Evolutionary conservation across 2,329 filamentous ascomycete species (phyloP).

Genomic region (Ascochyta fabae): DNA sequence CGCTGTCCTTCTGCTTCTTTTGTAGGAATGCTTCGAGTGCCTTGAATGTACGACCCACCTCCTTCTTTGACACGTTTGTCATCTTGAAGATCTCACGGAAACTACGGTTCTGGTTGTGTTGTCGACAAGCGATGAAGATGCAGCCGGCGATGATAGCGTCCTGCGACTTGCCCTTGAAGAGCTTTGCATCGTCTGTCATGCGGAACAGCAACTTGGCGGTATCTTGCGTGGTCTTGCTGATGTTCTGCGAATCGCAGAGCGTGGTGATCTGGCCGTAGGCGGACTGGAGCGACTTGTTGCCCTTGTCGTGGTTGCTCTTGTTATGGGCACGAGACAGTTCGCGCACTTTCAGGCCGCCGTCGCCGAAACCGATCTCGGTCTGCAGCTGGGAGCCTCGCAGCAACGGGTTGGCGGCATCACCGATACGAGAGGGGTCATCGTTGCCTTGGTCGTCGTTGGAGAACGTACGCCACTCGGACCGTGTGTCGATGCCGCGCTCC

Average conservation of each 20-base stretch:
- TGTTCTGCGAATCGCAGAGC: constrained; percentile 72
- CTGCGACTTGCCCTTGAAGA: constrained; percentile 94
- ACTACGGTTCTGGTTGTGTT: constrained; percentile 83
- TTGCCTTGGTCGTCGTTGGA: constrained; percentile 96
- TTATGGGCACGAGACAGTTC: constrained; percentile 86
- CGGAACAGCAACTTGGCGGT: constrained; percentile 96
- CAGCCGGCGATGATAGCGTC: constrained; percentile 94
- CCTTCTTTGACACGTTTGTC: constrained; percentile 95
- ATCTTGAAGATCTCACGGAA: constrained; percentile 94
- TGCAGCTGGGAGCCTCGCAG: constrained; percentile 89
- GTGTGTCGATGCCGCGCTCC: constrained; percentile 90
- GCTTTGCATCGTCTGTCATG: constrained; percentile 87
- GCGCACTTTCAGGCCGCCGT: constrained; percentile 71
- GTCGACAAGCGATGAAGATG: constrained; percentile 96
- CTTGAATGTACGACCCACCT: constrained; percentile 97
- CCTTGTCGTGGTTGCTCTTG: constrained; percentile 80
- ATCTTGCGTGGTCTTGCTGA: constrained; percentile 81
- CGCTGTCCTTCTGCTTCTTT: constrained; percentile 57
- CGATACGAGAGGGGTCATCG: constrained; percentile 97
- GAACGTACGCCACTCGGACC: constrained; percentile 98
- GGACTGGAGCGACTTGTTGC: constrained; percentile 78
- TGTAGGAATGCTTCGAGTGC: constrained; percentile 84
- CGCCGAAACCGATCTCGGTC: constrained; percentile 85
- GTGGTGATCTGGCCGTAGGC: constrained; percentile 89
- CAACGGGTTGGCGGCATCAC: constrained; percentile 88